Conservation (phyloP, 2,329 filamentous ascomycete species). For the Metarhizium rileyi region DNA sequence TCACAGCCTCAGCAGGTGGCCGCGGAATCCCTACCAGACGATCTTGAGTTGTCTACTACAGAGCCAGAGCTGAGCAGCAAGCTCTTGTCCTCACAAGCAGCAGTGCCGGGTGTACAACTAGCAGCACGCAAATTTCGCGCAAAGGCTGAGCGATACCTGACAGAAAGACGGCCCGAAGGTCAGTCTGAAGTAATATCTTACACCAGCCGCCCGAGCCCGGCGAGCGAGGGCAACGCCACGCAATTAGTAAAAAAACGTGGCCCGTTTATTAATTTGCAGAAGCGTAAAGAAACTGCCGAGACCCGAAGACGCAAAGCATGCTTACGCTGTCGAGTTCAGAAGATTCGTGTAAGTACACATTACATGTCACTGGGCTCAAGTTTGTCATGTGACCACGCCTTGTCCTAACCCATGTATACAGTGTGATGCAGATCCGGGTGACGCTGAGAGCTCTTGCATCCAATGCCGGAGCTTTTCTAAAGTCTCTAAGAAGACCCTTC, state of each 20-base stretch:
- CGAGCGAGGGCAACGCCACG: neutral
- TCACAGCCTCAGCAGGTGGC: neutral
- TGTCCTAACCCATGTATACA: conserved; percentile 10
- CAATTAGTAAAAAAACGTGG: neutral
- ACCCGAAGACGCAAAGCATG: conserved; percentile 31
- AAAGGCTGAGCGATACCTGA: neutral
- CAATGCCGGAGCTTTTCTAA: conserved; percentile 28
- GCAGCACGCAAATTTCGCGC: neutral
- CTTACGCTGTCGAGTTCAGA: conserved; percentile 34
- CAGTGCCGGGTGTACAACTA: neutral
- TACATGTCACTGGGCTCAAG: neutral
- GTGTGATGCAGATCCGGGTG: conserved; percentile 26
- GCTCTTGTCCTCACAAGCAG: neutral
- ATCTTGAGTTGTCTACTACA: neutral
- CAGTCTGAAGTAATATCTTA: neutral
- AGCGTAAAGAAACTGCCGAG: conserved; percentile 22
- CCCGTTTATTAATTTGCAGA: conserved; percentile 16
- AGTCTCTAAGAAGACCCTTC: conserved; percentile 37
- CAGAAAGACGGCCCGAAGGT: neutral
- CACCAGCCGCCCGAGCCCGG: neutral
- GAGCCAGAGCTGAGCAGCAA: neutral
- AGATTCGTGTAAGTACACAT: conserved; percentile 27
- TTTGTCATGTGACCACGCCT: neutral
- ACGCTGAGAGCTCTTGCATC: conserved; percentile 26
- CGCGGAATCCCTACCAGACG: neutral